Evolutionary conservation across 2,329 filamentous ascomycete genomes (phyloP).

Genomic region (Fusarium longipes): DNA sequence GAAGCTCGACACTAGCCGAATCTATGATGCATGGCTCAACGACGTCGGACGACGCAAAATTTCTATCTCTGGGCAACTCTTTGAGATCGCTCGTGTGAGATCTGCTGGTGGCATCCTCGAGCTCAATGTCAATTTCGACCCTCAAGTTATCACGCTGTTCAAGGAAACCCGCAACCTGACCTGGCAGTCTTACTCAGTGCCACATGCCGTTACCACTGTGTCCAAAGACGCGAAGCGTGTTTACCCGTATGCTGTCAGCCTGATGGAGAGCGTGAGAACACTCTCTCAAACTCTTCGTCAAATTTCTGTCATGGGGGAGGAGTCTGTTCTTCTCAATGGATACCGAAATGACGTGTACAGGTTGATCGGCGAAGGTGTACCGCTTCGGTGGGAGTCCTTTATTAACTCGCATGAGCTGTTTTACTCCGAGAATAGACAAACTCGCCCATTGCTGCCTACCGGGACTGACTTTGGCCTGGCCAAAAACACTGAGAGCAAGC

Average conservation of each 20-base stretch:
- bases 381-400: slow-evolving; percentile 96
- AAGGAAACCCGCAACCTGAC: slow-evolving; percentile 97
- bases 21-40: slow-evolving; percentile 94
- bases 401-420: slow-evolving; percentile 94
- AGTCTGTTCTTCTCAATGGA: slow-evolving; percentile 86
- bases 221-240: slow-evolving; percentile 99
- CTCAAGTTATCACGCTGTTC: slow-evolving; percentile 96
- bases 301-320: slow-evolving; percentile 86
- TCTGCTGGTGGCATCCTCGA: slow-evolving; percentile 92
- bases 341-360: slow-evolving; percentile 91
- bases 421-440: slow-evolving; percentile 64
- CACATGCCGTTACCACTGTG: slow-evolving; percentile 92
- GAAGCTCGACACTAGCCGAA: slow-evolving; percentile 92
- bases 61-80: slow-evolving; percentile 90
- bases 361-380: slow-evolving; percentile 86
- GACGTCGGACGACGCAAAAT: slow-evolving; percentile 91
- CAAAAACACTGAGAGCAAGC: slow-evolving; percentile 82
- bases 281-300: slow-evolving; percentile 88
- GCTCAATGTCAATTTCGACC: slow-evolving; percentile 94
- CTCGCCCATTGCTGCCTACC: slow-evolving; percentile 56
- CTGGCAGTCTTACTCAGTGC: slow-evolving; percentile 94
- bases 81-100: slow-evolving; percentile 87
- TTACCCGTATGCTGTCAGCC: slow-evolving; percentile 95
- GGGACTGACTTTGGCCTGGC: slow-evolving; percentile 56
- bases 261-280: slow-evolving; percentile 99